Evolutionary conservation across 352 stramenopile species (phyloP).

Genomic region (Phytophthora uliginosa): DNA sequence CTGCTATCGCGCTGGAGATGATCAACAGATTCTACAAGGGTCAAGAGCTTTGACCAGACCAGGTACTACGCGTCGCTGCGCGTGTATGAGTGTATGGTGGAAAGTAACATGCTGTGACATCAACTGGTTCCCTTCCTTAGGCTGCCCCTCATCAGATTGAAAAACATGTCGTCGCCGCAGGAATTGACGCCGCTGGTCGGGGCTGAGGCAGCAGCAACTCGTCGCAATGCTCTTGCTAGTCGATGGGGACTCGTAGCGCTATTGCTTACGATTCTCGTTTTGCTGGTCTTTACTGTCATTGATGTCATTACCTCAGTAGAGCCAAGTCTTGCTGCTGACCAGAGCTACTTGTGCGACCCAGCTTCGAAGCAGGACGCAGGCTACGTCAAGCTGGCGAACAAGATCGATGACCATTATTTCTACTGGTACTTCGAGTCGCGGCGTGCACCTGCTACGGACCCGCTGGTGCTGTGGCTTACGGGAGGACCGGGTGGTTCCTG

Average conservation of each 20-base stretch:
- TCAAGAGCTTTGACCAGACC: conserved; percentile 35
- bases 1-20: conserved; percentile 60
- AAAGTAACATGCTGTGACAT: conserved; percentile 14
- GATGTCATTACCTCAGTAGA: neutral
- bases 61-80: neutral
- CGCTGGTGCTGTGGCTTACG: conserved; percentile 75
- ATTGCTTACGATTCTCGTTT: neutral
- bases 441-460: conserved; percentile 47
- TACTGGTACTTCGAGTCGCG: conserved; percentile 70
- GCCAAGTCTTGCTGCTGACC: neutral
- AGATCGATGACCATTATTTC: conserved; percentile 55
- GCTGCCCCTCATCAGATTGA: neutral
- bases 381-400: conserved; percentile 34
- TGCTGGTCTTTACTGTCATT: neutral
- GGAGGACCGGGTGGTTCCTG: conserved; percentile 53
- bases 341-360: neutral
- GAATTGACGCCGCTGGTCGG: neutral
- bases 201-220: neutral
- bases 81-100: conserved; percentile 8
- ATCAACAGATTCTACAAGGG: conserved; percentile 75
- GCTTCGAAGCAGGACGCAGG: conserved; percentile 17
- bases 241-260: neutral
- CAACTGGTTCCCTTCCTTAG: neutral
- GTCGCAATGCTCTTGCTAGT: neutral
- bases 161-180: neutral